A percentile compares a stretch with the other conserved stretches of the same genome.
Conservation (phyloP, 495 filamentous ascomycete species). For the Stereocaulon alpinum region DNA sequence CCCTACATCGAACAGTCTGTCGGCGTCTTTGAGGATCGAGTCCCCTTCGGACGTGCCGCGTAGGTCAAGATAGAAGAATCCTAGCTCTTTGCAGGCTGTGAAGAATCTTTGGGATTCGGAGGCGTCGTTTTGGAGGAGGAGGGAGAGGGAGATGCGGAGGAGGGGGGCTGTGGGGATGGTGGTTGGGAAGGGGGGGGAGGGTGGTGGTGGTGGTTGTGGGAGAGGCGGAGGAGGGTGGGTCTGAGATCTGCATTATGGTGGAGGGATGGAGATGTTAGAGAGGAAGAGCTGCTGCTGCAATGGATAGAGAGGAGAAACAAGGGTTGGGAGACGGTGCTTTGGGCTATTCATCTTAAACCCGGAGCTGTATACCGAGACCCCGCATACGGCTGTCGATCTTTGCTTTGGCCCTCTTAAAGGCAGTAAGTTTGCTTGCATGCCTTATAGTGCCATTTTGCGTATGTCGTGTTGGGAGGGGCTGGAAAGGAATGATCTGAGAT, state of each 20-base stretch:
- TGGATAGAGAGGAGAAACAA: too few species aligned
- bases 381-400: neutral
- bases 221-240: neutral
- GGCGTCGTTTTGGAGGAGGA: slow-evolving; percentile 33
- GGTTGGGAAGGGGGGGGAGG: slow-evolving; percentile 42
- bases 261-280: neutral
- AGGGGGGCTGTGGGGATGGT: slow-evolving; percentile 46
- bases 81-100: slow-evolving; percentile 41
- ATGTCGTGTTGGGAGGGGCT: neutral
- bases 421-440: too few species aligned
- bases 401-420: neutral
- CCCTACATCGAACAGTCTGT: slow-evolving; percentile 37
- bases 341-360: neutral
- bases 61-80: slow-evolving; percentile 56
- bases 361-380: neutral
- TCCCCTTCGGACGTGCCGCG: slow-evolving; percentile 30
- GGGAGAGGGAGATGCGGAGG: slow-evolving; percentile 41
- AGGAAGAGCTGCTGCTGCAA: neutral
- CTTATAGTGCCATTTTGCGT: too few species aligned
- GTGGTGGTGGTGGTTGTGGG: neutral
- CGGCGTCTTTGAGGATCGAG: slow-evolving; percentile 34
- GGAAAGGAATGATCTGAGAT: neutral
- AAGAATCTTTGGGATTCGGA: slow-evolving; percentile 38
- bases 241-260: neutral
- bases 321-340: neutral